Percentiles rank a stretch among this genome's conserved stretches.
These are phyloP conservation scores for Hygrophorus pudorinus DNA, from an alignment of 768 basidiomycete genomes.

Conservation along the genomic window DNA sequence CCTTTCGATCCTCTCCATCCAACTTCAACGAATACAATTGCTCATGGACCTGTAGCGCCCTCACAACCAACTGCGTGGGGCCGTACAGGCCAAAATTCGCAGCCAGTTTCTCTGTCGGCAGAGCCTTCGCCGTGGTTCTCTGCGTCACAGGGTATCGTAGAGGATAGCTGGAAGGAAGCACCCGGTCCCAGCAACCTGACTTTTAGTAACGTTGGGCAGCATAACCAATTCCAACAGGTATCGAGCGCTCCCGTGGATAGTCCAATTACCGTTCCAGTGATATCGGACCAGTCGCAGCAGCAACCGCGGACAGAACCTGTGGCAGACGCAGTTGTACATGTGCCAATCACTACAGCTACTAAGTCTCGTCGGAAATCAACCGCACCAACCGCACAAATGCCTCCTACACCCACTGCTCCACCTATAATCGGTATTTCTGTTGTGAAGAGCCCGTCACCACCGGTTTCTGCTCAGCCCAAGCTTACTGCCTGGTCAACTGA, in stretches of 20 bases:
- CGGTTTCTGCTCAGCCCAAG: constrained; percentile 13
- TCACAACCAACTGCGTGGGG: constrained; percentile 30
- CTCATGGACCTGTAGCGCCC: constrained; percentile 14
- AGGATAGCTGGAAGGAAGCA: constrained; percentile 37
- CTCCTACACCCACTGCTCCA: constrained; percentile 10
- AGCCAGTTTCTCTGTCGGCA: constrained; percentile 17
- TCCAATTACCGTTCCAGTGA: constrained; percentile 11
- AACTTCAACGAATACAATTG: constrained; percentile 26
- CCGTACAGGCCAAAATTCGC: constrained; percentile 16
- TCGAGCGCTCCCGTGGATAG: constrained; percentile 7
- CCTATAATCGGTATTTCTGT: constrained; percentile 8
- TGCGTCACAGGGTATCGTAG: constrained; percentile 33
- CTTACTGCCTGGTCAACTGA: constrained; percentile 53
- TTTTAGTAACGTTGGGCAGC: constrained; percentile 47
- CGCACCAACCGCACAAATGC: constrained; percentile 11
- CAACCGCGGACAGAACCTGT: constrained; percentile 11
- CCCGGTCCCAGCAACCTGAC: constrained; percentile 42
- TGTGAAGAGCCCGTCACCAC: constrained; percentile 13
- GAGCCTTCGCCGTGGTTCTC: constrained; percentile 50
- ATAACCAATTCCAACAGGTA: constrained; percentile 38
- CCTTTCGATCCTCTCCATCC: constrained; percentile 37
- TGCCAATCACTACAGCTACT: neutral
- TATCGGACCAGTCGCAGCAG: constrained; percentile 9
- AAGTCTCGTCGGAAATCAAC: constrained; percentile 14
- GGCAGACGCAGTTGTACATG: neutral